Evolutionary conservation across 805 yeast species (phyloP).

Genomic region (Ogataea nakhonphanomensis): DNA sequence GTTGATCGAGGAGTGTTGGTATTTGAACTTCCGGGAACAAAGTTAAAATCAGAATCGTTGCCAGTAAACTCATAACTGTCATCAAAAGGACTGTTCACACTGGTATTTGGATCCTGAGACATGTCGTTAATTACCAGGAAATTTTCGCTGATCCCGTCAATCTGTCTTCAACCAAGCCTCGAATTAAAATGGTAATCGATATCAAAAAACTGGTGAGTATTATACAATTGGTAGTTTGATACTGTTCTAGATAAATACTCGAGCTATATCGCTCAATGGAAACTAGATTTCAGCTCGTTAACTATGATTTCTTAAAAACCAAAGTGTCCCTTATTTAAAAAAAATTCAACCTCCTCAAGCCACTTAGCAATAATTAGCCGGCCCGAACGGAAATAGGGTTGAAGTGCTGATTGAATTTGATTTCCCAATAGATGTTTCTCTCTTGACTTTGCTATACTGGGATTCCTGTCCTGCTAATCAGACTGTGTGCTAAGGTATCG

Average conservation of each 20-base stretch:
- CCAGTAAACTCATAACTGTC: constrained; percentile 17
- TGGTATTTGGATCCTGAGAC: constrained; percentile 14
- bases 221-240: neutral
- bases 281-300: neutral
- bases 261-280: neutral
- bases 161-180: constrained; percentile 6
- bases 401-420: too few relatives aligned
- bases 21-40: constrained; percentile 8
- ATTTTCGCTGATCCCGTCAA: neutral
- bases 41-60: constrained; percentile 9
- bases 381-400: constrained; percentile 2
- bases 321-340: constrained; percentile 8
- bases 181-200: neutral
- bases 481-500: too few relatives aligned
- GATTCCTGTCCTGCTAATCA: too few relatives aligned
- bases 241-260: neutral
- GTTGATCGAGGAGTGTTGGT: constrained; percentile 14
- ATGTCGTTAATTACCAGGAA: constrained; percentile 1
- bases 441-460: too few relatives aligned
- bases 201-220: too few relatives aligned
- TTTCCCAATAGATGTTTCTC: too few relatives aligned
- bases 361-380: neutral
- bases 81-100: constrained; percentile 17
- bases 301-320: constrained; percentile 1
- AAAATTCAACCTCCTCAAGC: constrained; percentile 5